phyloP scores from a whole-genome alignment of 1,284 basidiomycete genomes.

The Taiwanofungus camphoratus region DNA sequence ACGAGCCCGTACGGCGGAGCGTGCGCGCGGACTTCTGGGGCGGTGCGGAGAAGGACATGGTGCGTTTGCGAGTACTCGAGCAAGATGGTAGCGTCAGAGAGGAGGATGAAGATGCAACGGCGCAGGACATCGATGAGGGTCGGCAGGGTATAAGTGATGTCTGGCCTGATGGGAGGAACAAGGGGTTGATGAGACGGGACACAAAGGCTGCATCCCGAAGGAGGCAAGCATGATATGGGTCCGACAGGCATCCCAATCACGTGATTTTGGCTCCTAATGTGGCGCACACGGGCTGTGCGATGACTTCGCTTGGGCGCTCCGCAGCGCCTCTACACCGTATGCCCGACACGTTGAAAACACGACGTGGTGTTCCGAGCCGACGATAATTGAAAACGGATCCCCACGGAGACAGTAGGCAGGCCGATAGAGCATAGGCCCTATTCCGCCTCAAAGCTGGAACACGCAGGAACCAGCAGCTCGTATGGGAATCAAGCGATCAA shows the following conservation, averaged over 20 bases:
- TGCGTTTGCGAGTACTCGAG: conserved; percentile 26
- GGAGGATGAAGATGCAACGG: conserved; percentile 10
- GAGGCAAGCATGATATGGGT: conserved; percentile 20
- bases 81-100: conserved; percentile 9
- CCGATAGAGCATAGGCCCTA: neutral
- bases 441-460: no score
- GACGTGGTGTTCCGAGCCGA: conserved; percentile 20
- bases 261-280: conserved; percentile 12
- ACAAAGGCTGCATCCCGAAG: conserved; percentile 19
- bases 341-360: conserved; percentile 17
- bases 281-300: conserved; percentile 12
- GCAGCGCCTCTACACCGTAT: conserved; percentile 9
- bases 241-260: conserved; percentile 12
- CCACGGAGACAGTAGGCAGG: conserved; percentile 1
- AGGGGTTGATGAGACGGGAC: conserved; percentile 20
- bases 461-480: no score
- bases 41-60: conserved; percentile 29
- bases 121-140: conserved; percentile 20
- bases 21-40: conserved; percentile 23
- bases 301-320: conserved; percentile 13
- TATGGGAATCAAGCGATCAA: no score
- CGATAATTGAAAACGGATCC: no score
- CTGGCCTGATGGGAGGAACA: conserved; percentile 13
- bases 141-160: conserved; percentile 11
- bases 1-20: conserved; percentile 29